phyloP scores from a whole-genome alignment of 176 grass and related monocot species.

The Avena sativa region DNA sequence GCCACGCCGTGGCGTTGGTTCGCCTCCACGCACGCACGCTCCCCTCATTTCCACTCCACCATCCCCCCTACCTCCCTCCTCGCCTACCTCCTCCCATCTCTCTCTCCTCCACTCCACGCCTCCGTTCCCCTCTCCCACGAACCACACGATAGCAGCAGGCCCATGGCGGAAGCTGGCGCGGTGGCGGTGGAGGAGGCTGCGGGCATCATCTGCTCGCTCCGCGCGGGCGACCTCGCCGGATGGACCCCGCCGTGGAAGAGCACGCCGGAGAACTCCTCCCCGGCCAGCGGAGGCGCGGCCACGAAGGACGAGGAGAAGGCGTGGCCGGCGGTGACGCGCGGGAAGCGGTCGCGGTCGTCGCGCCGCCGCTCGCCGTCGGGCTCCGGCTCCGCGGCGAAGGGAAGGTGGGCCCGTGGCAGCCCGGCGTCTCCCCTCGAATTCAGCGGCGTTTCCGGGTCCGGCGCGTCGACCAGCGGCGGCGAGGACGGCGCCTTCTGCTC shows the following conservation, averaged over 20 bases:
- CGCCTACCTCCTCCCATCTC: background rate
- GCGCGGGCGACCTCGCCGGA: slow-evolving; percentile 45
- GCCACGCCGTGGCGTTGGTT: slow-evolving; percentile 45
- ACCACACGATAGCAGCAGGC: no score
- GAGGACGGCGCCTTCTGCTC: slow-evolving; percentile 62
- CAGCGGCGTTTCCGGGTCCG: slow-evolving; percentile 45
- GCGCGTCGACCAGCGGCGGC: slow-evolving; percentile 64
- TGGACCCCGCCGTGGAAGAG: slow-evolving; percentile 48
- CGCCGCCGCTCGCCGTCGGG: slow-evolving; percentile 38
- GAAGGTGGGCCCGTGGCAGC: slow-evolving; percentile 43
- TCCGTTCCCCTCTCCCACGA: background rate
- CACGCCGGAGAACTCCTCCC: background rate
- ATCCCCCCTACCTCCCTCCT: background rate
- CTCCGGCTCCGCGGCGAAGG: slow-evolving; percentile 7
- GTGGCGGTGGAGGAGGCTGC: slow-evolving; percentile 31
- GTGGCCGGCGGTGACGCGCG: slow-evolving; percentile 42
- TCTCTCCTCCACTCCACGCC: background rate
- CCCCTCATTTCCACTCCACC: slow-evolving; percentile 46
- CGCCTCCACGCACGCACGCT: slow-evolving; percentile 30
- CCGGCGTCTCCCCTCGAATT: slow-evolving; percentile 64
- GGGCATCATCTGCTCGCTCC: slow-evolving; percentile 53
- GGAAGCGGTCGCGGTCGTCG: slow-evolving; percentile 46
- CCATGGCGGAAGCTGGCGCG: slow-evolving; percentile 34
- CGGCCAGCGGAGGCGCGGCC: background rate
- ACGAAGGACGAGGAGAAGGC: background rate